Evolutionary conservation across 805 yeast genomes (phyloP), one percentile per base, ranked within the genome.

Genomic region (Pichia sporocuriosa): DNA sequence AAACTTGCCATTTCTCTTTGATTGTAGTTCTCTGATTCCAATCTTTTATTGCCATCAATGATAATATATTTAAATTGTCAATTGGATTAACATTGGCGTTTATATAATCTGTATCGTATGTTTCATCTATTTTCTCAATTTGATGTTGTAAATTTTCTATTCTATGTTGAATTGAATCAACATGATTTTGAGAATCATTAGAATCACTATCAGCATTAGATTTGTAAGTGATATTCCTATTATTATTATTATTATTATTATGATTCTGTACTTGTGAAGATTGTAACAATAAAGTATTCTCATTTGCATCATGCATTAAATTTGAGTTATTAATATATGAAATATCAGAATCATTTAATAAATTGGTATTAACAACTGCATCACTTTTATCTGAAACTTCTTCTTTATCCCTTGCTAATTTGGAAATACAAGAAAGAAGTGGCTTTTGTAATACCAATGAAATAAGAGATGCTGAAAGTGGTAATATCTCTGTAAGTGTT

Each of bases 401-500:
- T 9, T 42, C 42, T 6, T 37, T 35, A 6, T 42, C 43, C 15
- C 28, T n/a, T 2, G 39, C 42, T 6, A 35, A 22, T 31, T 42
- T 39, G 2, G 46, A 46, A 13, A 52, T 46, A 35, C 61, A 58
- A 7, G 66, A 57, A 5, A 61, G 52, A 22, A 63, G 46, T 0
- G 64, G 62, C 35, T 58, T 60, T 9, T 55, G 59, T 5, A 46
- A 32, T 4, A 46, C 32, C 3, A 48, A 31, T 1, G 68, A 57
- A 4, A 64, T 44, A 4, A 64, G 48, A 7, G 66, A 58, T 2
- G 58, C 50, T 4, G 63, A 54, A 3, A 54, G 37, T 4, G 68
- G 66, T 8, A 43, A 42, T 3, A 51, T 33, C 2, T 37, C 29
- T 2, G 63, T 51, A 12, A 61, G 34, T 22, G 48, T 52, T 1